Evolutionary conservation across 192 early-diverging fungal genomes (phyloP).

Genomic region (Rhizophlyctis rosea): DNA sequence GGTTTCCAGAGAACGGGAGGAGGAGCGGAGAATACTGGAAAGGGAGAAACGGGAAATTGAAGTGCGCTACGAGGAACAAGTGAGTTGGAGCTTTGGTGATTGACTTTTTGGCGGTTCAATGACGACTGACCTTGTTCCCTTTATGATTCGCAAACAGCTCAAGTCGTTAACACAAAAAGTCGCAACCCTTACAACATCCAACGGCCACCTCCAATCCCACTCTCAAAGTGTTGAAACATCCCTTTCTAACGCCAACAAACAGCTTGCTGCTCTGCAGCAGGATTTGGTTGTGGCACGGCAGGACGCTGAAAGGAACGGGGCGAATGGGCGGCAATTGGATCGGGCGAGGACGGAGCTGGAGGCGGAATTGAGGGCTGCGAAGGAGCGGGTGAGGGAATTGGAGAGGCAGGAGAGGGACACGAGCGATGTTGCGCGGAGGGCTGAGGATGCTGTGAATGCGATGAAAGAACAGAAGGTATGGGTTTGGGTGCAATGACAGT

Average conservation of each 20-base stretch:
- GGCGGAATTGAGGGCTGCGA: background rate
- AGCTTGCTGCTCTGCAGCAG: slow-evolving; percentile 14
- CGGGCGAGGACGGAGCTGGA: slow-evolving; percentile 27
- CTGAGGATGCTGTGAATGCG: slow-evolving; percentile 18
- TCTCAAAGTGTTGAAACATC: slow-evolving; percentile 27
- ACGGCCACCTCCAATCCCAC: slow-evolving; percentile 33
- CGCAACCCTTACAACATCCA: slow-evolving; percentile 24
- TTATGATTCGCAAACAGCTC: no score
- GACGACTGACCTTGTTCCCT: slow-evolving; percentile 3
- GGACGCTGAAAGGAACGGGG: slow-evolving; percentile 21
- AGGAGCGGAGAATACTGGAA: slow-evolving; percentile 17
- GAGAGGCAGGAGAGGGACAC: slow-evolving; percentile 19
- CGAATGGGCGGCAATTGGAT: slow-evolving; percentile 8
- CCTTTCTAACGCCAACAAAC: slow-evolving; percentile 2
- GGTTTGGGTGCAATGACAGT: no score
- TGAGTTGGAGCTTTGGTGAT: background rate
- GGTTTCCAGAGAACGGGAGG: slow-evolving; percentile 21
- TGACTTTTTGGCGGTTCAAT: background rate
- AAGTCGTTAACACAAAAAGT: slow-evolving; percentile 30
- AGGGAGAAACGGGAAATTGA: slow-evolving; percentile 18
- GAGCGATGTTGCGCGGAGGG: background rate
- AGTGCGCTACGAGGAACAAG: slow-evolving; percentile 33
- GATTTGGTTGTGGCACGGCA: slow-evolving; percentile 12
- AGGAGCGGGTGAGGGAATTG: background rate
- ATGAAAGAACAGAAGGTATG: slow-evolving; percentile 25